Percentiles rank a stretch among this genome's conserved stretches.
Evolutionary conservation across 176 grass and related monocot species (phyloP).

Genomic region (Juncus effusus): DNA sequence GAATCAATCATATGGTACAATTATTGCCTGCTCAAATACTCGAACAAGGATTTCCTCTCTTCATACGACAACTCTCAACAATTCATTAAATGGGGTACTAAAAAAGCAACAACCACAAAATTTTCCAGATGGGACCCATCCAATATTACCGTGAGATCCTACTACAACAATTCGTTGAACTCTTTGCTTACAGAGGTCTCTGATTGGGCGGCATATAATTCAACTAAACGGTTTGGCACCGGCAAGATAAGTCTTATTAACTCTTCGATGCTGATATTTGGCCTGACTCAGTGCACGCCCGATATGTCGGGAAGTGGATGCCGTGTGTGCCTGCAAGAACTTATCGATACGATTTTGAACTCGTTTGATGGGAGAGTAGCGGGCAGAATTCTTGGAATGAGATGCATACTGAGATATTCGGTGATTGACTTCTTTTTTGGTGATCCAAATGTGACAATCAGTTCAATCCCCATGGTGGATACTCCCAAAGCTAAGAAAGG

Average conservation of each 20-base stretch:
- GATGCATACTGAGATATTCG: conserved; percentile 37
- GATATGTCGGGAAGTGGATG: conserved; percentile 34
- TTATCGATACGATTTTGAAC: conserved; percentile 12
- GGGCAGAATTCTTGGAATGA: conserved; percentile 16
- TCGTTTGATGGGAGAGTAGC: conserved; percentile 13
- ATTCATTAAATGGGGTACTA: not conserved
- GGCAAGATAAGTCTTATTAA: conserved; percentile 16
- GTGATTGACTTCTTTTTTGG: conserved; percentile 4
- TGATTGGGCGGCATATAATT: conserved; percentile 15
- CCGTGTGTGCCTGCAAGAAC: conserved; percentile 16
- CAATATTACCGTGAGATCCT: not conserved
- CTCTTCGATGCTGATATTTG: conserved; percentile 6
- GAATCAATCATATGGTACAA: conserved; percentile 32
- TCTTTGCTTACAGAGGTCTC: conserved; percentile 24
- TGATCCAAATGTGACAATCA: not conserved
- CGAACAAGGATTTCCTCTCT: conserved; percentile 25
- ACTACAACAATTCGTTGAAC: conserved; percentile 4
- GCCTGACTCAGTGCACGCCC: conserved; percentile 43
- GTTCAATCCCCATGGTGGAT: not conserved
- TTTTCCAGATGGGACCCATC: not conserved
- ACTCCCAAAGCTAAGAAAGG: too few relatives aligned
- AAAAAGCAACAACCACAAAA: not conserved
- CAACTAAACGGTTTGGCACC: conserved; percentile 28
- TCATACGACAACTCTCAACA: not conserved
- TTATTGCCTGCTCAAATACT: conserved; percentile 47